phyloP scores from a whole-genome alignment of 2,329 filamentous ascomycete species.

The Colletotrichum sp. region DNA sequence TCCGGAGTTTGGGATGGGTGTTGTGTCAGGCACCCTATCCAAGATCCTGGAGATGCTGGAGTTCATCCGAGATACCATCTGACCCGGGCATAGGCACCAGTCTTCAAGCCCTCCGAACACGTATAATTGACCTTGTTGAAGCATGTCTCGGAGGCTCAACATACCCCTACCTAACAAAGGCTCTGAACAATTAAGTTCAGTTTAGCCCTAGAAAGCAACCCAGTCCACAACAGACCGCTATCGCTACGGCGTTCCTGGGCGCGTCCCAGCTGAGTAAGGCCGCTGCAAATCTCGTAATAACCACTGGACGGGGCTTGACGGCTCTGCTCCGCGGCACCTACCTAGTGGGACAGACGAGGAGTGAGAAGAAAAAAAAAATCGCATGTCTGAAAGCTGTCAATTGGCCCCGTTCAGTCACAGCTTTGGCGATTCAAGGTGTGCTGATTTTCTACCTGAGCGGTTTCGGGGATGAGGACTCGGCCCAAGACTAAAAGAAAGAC shows the following conservation, averaged over 20 bases:
- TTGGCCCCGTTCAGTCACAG: neutral
- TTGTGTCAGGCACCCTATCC: neutral
- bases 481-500: neutral
- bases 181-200: neutral
- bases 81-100: neutral
- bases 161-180: neutral
- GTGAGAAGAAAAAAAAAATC: neutral
- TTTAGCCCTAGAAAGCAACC: neutral
- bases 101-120: neutral
- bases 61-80: neutral
- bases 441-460: neutral
- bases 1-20: neutral
- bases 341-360: neutral
- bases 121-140: neutral
- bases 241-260: neutral
- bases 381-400: neutral
- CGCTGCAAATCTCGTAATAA: constrained; percentile 21
- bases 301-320: neutral
- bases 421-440: neutral
- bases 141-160: neutral
- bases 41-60: neutral
- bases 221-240: neutral
- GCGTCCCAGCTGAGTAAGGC: constrained; percentile 10
- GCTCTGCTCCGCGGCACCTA: neutral
- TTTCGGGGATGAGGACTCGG: constrained; percentile 2